Evolutionary conservation across 2,329 filamentous ascomycete species (phyloP).

Genomic region (Colletotrichum cuscutae): DNA sequence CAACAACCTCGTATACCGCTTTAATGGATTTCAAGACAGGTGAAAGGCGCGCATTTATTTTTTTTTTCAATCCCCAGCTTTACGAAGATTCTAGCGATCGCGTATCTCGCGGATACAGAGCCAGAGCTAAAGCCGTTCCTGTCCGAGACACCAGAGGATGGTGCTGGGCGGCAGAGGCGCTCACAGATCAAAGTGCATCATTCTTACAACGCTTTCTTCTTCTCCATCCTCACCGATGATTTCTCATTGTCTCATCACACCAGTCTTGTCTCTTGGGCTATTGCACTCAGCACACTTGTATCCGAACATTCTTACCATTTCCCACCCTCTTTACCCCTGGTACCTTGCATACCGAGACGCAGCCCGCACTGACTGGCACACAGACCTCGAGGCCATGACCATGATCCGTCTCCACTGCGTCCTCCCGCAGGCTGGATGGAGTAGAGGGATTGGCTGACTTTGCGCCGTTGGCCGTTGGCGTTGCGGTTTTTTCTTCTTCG

Average conservation of each 20-base stretch:
- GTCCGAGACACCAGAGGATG: background rate
- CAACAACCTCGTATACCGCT: background rate
- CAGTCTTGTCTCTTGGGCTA: background rate
- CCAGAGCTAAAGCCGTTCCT: background rate
- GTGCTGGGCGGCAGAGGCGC: background rate
- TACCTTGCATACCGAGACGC: constrained; percentile 28
- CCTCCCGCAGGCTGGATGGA: background rate
- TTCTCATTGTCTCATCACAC: background rate
- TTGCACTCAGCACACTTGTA: background rate
- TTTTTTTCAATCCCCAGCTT: background rate
- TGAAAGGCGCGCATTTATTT: background rate
- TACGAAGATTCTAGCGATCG: background rate
- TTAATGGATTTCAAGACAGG: background rate
- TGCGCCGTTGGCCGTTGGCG: constrained; percentile 3
- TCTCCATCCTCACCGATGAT: background rate
- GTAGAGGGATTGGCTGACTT: background rate
- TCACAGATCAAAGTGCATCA: background rate
- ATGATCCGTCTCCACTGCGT: background rate
- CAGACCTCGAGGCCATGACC: background rate
- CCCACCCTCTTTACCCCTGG: constrained; percentile 20
- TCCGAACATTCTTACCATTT: background rate
- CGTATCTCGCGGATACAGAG: background rate
- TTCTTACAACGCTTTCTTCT: background rate
- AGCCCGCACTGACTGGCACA: constrained; percentile 20
- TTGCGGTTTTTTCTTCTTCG: background rate